Evolutionary conservation across 2,329 filamentous ascomycete genomes (phyloP).

Genomic region (Cladosporium sphaerospermum): DNA sequence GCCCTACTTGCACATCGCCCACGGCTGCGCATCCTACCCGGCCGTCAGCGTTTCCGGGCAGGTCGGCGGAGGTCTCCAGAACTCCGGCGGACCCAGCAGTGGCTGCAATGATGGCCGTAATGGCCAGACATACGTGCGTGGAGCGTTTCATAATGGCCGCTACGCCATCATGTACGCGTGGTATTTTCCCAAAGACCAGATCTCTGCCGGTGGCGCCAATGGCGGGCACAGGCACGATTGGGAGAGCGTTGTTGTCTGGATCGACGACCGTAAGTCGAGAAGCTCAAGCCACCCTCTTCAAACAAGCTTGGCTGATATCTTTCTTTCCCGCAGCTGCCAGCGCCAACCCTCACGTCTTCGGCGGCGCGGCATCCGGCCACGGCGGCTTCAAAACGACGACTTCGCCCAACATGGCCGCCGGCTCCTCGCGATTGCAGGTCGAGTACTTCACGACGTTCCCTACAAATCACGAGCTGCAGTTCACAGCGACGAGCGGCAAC

Average conservation of each 20-base stretch:
- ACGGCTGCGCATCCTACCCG: neutral
- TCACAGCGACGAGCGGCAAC: neutral
- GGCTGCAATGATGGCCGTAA: neutral
- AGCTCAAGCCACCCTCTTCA: neutral
- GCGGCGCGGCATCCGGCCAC: neutral
- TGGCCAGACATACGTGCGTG: neutral
- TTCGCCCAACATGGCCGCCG: neutral
- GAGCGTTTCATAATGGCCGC: neutral
- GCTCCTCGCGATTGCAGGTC: neutral
- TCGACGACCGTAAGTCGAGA: neutral
- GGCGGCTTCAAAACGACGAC: neutral
- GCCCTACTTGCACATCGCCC: neutral
- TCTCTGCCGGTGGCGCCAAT: neutral
- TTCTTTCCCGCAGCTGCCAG: neutral
- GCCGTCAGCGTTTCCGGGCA: neutral
- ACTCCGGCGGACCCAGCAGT: neutral
- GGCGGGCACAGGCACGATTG: neutral
- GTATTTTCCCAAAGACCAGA: constrained; percentile 4
- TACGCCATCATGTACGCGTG: constrained; percentile 3
- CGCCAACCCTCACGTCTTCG: neutral
- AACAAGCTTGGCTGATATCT: neutral
- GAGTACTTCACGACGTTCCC: constrained; percentile 3
- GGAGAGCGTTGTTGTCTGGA: constrained; percentile 1
- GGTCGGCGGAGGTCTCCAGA: neutral
- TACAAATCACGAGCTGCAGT: constrained; percentile 3